Base-by-base conservation (phyloP, 805 yeast genomes). In the Suhomyces vadensis region DNA sequence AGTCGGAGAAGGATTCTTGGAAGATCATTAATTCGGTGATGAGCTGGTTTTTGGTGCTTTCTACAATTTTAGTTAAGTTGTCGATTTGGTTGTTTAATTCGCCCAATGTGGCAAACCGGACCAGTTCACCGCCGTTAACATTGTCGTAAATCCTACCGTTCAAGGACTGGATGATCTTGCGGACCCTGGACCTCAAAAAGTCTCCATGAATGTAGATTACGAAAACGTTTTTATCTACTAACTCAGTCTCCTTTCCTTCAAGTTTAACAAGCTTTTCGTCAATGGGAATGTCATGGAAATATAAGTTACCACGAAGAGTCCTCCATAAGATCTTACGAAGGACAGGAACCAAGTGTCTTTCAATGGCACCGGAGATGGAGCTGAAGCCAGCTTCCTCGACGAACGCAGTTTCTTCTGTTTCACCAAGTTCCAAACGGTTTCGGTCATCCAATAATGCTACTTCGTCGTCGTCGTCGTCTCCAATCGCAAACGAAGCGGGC, bases 281-380 rank as follows among this genome's bases (percentile, higher is more conserved):
- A 13, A 71, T 65, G 3, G 68, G 67, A n/a, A 61, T 54, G 43
- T 70, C 75, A 49, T 65, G 63, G 49, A 71, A 69, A 47, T 52
- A 70, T 37, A 71, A 57, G 51, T 71, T 71, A 17, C 77, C 77
- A 44, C 75, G 54, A 26, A 69, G 57, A 1, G 74, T 64, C 49
- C 77, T 61, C 75, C 75, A 71, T 35, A 71, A 54, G 25, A 71
- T 67, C 20, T 64, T 67, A 37, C 75, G 54, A 40, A 71, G 58
- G 3, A 69, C 46, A 2, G 67, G 69, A 9, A 71, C 57, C 47
- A 70, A 69, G 3, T 61, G 67, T 21, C 65, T 48, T 3, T 58
- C 61, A 7, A 71, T 61, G 1, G 71, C 55, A 2, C 75, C 77
- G 1, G 67, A 57, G 17, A 71, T 56, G 8, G 69, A 56, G 44